Percentiles rank a stretch among this genome's conserved stretches.
These are phyloP conservation scores for Carex kokanica DNA, from an alignment of 176 grass and related monocot species.

Conservation along the genomic window DNA sequence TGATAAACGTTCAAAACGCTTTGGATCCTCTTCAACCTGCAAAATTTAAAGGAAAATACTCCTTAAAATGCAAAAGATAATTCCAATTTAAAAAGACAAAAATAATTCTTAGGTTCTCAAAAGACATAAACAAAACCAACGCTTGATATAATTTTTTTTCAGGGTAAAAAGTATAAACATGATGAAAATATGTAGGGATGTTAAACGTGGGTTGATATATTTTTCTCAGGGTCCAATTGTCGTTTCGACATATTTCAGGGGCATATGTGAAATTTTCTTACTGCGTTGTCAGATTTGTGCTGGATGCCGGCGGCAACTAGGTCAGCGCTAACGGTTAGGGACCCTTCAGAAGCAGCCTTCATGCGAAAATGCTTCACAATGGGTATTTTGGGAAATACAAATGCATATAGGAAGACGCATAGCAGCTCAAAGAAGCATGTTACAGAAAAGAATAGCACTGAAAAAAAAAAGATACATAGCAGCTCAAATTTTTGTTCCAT, in stretches of 20 bases:
- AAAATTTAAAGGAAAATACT: background rate
- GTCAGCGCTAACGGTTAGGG: slow-evolving; percentile 51
- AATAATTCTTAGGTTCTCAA: background rate
- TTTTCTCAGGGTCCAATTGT: background rate
- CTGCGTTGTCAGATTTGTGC: slow-evolving; percentile 46
- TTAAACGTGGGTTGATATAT: slow-evolving; percentile 39
- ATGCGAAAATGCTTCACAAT: slow-evolving; percentile 64
- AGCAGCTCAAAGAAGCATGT: slow-evolving; percentile 58
- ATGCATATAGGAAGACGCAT: slow-evolving; percentile 58
- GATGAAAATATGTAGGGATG: slow-evolving; percentile 23
- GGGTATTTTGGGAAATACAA: slow-evolving; percentile 78
- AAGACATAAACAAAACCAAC: background rate
- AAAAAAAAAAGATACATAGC: slow-evolving; percentile 22
- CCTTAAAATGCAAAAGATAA: background rate
- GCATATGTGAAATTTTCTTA: background rate
- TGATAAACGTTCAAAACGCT: slow-evolving; percentile 51
- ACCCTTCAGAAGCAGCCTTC: slow-evolving; percentile 69
- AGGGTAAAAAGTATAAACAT: background rate
- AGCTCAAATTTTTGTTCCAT: slow-evolving; percentile 37
- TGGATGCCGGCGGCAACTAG: slow-evolving; percentile 53
- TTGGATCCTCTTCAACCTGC: slow-evolving; percentile 73
- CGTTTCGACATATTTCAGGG: background rate
- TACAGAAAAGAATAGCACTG: slow-evolving; percentile 67
- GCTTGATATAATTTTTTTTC: background rate
- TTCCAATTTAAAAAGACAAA: background rate